Evolutionary conservation across 83 land plant genomes (phyloP).

Genomic region (Picea mariana): DNA sequence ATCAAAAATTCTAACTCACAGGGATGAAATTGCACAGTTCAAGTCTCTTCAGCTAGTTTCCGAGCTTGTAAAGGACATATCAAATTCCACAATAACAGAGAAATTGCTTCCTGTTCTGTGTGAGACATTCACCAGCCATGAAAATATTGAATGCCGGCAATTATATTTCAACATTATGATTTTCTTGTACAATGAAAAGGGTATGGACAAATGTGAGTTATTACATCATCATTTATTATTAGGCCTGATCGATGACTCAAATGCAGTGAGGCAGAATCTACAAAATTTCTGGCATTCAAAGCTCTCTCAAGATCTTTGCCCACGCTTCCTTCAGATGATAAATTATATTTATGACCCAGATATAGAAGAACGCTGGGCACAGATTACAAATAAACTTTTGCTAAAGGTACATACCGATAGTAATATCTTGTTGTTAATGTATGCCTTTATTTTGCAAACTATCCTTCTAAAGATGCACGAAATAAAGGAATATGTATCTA

Average conservation of each 20-base stretch:
- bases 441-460: slow-evolving; percentile 1
- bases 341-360: slow-evolving; percentile 37
- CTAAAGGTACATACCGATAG: slow-evolving; percentile 30
- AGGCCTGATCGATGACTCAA: slow-evolving; percentile 38
- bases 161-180: slow-evolving; percentile 40
- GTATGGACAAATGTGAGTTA: slow-evolving; percentile 22
- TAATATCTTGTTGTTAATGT: not conserved
- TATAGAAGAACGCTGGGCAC: slow-evolving; percentile 39
- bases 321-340: slow-evolving; percentile 39
- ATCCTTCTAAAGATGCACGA: not conserved
- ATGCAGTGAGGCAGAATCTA: slow-evolving; percentile 25
- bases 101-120: slow-evolving; percentile 35
- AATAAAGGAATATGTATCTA: not conserved
- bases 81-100: slow-evolving; percentile 26
- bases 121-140: slow-evolving; percentile 42
- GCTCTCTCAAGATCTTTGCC: slow-evolving; percentile 26
- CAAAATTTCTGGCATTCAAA: slow-evolving; percentile 47
- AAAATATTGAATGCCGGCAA: slow-evolving; percentile 37
- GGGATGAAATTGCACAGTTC: slow-evolving; percentile 51
- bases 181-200: slow-evolving; percentile 27
- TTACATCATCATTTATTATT: slow-evolving; percentile 28
- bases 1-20: slow-evolving; percentile 36
- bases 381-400: slow-evolving; percentile 32
- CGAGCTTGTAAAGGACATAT: slow-evolving; percentile 37
- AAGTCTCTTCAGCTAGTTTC: slow-evolving; percentile 42